Evolutionary conservation across 306 rosid genomes (phyloP).

Genomic region (Prosopis cineraria): DNA sequence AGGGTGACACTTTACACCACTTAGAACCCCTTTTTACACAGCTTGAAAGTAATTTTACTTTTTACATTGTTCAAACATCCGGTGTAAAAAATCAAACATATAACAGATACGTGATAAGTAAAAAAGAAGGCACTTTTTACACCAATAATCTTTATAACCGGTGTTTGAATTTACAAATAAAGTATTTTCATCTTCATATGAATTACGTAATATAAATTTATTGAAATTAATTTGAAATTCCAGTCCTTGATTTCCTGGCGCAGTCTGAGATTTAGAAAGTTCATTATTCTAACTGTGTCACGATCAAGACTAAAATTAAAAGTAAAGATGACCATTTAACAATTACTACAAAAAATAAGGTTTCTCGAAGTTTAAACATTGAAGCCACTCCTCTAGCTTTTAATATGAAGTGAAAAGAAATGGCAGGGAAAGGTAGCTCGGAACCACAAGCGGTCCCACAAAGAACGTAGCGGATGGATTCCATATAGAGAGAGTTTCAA

Average conservation of each 20-base stretch:
- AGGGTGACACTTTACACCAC: too few relatives aligned
- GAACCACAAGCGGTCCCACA: conserved; percentile 39
- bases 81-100: too few relatives aligned
- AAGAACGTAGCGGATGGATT: not conserved
- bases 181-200: not conserved
- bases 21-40: too few relatives aligned
- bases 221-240: not conserved
- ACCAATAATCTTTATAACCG: too few relatives aligned
- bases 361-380: not conserved
- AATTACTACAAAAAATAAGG: not conserved
- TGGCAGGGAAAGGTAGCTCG: conserved; percentile 11
- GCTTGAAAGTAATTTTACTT: too few relatives aligned
- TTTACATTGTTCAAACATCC: too few relatives aligned
- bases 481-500: too few relatives aligned
- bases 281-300: not conserved
- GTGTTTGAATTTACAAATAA: too few relatives aligned
- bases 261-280: not conserved
- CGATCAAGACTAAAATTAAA: not conserved
- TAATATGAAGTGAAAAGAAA: not conserved
- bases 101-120: too few relatives aligned
- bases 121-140: too few relatives aligned
- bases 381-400: not conserved
- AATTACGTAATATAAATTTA: not conserved
- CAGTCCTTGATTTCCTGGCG: too few relatives aligned
- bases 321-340: too few relatives aligned